Conservation (phyloP, 2,329 filamentous ascomycete genomes). For the Fusarium sp. region DNA sequence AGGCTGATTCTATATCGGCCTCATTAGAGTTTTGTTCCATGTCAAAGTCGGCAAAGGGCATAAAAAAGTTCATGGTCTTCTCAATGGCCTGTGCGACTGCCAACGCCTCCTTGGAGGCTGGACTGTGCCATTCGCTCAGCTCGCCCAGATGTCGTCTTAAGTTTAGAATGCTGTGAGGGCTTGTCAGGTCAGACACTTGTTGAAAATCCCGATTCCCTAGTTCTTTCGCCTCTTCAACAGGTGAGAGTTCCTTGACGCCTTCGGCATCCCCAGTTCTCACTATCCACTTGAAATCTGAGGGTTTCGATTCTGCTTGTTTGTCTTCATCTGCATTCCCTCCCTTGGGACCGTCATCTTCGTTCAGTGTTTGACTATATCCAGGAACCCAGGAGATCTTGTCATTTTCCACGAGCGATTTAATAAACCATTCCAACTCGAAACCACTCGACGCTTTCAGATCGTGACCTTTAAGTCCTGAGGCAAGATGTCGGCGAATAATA, state of each 20-base stretch:
- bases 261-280: too few species aligned
- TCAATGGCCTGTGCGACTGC: not conserved
- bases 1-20: too few species aligned
- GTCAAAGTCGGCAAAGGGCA: not conserved
- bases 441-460: not conserved
- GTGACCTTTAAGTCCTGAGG: not conserved
- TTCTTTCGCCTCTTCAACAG: not conserved
- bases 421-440: not conserved
- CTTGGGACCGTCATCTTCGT: too few species aligned
- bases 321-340: too few species aligned
- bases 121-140: not conserved
- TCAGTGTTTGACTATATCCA: not conserved
- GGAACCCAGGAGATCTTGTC: not conserved
- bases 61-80: not conserved
- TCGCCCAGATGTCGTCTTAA: not conserved
- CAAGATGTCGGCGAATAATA: not conserved
- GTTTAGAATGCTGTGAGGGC: not conserved
- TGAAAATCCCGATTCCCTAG: not conserved
- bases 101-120: not conserved
- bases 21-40: not conserved
- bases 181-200: not conserved
- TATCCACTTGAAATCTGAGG: too few species aligned
- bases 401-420: not conserved
- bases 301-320: too few species aligned
- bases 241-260: too few species aligned